These are phyloP conservation scores for Isoetes taiwanensis DNA, from an alignment of 75 land plant genomes.

Conservation along the genomic window DNA sequence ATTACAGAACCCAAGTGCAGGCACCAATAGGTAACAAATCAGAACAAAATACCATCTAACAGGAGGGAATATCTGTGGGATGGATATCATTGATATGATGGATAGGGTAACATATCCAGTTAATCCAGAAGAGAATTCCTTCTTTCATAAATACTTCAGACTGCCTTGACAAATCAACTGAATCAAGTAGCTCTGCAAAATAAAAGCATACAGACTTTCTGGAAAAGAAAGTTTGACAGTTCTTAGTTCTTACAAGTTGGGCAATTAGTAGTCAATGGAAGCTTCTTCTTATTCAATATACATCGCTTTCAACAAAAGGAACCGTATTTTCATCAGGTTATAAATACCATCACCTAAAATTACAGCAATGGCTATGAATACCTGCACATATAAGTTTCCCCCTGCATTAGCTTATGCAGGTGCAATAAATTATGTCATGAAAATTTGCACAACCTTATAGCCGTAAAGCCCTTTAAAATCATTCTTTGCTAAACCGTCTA, in stretches of 20 bases:
- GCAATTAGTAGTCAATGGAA: neutral
- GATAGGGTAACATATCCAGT: conserved; percentile 38
- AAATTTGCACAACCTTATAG: conserved; percentile 49
- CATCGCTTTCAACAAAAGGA: conserved; percentile 28
- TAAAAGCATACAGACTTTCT: too few species aligned
- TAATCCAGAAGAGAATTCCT: conserved; percentile 40
- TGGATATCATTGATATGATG: conserved; percentile 31
- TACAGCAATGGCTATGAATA: conserved; percentile 58
- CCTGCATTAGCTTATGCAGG: neutral
- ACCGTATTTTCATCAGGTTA: conserved; percentile 45
- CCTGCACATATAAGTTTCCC: conserved; percentile 23
- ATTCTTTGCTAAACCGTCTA: conserved; percentile 28
- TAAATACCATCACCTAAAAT: conserved; percentile 75
- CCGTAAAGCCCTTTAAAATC: conserved; percentile 79
- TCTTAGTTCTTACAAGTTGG: too few species aligned
- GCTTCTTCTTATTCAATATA: conserved; percentile 4
- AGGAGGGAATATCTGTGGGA: conserved; percentile 49
- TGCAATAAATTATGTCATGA: neutral
- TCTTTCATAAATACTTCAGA: conserved; percentile 43
- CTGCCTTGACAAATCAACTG: too few species aligned
- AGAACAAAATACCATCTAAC: conserved; percentile 61
- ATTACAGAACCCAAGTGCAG: conserved; percentile 68
- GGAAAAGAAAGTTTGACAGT: too few species aligned
- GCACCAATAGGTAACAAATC: conserved; percentile 45
- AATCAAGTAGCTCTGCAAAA: too few species aligned